A percentile compares a stretch with the other conserved stretches of the same genome.
Evolutionary conservation across 129 eudicot species (phyloP).

Genomic region (Silybum marianum): DNA sequence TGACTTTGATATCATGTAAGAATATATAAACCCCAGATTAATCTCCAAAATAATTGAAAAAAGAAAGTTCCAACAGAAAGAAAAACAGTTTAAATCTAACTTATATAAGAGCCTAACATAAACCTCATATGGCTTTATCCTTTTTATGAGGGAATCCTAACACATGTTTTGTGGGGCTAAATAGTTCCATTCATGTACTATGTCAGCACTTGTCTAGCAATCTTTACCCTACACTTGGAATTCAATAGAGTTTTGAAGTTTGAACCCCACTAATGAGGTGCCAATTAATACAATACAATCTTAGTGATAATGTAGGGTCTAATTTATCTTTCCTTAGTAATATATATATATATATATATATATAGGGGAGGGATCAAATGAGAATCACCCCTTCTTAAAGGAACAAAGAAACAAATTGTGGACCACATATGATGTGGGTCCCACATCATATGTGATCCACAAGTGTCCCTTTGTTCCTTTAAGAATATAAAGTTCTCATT

Average conservation of each 20-base stretch:
- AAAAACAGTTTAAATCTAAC: no score
- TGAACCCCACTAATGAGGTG: constrained; percentile 15
- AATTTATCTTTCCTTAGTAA: not conserved
- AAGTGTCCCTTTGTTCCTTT: no score
- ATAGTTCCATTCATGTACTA: not conserved
- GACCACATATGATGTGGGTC: no score
- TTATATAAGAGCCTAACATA: not conserved
- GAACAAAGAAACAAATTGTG: no score
- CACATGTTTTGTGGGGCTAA: constrained; percentile 18
- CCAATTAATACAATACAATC: not conserved
- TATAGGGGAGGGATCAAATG: no score
- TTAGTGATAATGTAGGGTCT: not conserved
- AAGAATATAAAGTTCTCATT: no score
- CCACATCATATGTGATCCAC: no score
- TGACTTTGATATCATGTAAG: not conserved
- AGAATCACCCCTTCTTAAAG: no score
- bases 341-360: not conserved
- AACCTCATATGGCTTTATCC: not conserved
- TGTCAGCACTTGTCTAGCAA: constrained; percentile 7
- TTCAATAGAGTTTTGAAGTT: constrained; percentile 15
- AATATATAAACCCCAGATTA: no score
- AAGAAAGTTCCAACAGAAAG: no score
- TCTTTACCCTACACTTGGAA: constrained; percentile 13
- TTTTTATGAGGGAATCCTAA: constrained; percentile 10
- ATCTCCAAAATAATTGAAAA: no score